Base-by-base conservation (phyloP, 2,329 filamentous ascomycete genomes). In the Exophiala phaeomuriformis region DNA sequence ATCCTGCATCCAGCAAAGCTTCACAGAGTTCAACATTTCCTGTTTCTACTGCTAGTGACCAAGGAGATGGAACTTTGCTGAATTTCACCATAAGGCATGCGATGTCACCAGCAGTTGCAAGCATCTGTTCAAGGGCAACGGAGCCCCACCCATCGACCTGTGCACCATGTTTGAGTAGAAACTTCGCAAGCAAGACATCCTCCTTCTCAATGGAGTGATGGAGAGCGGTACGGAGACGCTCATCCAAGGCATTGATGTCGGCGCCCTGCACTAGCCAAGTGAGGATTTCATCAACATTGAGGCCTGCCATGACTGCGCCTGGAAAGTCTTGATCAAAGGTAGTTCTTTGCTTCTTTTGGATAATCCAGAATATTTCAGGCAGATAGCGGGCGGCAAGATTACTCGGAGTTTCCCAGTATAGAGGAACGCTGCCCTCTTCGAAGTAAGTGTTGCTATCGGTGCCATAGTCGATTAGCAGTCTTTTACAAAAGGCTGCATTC, bases 161-260 rank as follows among this genome's bases (percentile, higher is more conserved):
- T 5, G 49, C 49, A 29, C 49, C 49, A 27, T 45, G 33, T 32
- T 28, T 6, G 28, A 51, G 12, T 30, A 51, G 19, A 27, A 44
- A 37, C 41, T 51, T 5, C 5, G 29, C 35, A 29, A 51, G n/a
- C 2, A 7, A 5, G 4, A 51, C 6, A 31, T 51, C 31, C 12
- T 45, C 49, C n/a, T 27, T 19, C 12, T 27, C 5, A 44, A 44
- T 43, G 27, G 40, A n/a, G 29, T 51, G 45, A 33, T 32, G 28
- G 4, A 51, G n/a, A 35, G 49, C 49, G 3, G 39, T 45, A 12
- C 41, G 36, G 3, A 35, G 2, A 7, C 30, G 7, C 4, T 33
- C 40, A 37, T 43, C 40, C 1, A 29, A 31, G 29, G 46, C 46
- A 31, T 53, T 45, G 7, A 53, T 32, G 41, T 53, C 46, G 6